Evolutionary conservation across 2,329 filamentous ascomycete species (phyloP).

Genomic region (Pezicula radicicola): DNA sequence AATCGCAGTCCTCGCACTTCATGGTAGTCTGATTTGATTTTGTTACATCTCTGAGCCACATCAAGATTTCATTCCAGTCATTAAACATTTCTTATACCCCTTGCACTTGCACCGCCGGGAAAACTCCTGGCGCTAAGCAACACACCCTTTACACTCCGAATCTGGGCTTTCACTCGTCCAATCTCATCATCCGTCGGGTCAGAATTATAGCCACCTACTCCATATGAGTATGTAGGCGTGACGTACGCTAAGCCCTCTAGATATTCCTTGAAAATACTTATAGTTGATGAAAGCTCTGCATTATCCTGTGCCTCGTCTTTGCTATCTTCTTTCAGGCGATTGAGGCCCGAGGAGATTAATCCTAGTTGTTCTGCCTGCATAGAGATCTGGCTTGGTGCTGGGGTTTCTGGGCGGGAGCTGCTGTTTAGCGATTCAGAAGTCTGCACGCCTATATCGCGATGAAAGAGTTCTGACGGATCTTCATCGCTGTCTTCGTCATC

Average conservation of each 20-base stretch:
- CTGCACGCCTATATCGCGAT: slow-evolving; percentile 77
- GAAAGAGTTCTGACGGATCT: slow-evolving; percentile 76
- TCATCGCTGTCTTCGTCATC: slow-evolving; percentile 41
- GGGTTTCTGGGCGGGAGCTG: slow-evolving; percentile 10
- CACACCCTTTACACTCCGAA: slow-evolving; percentile 76
- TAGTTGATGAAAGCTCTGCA: slow-evolving; percentile 19
- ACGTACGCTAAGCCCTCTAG: slow-evolving; percentile 57
- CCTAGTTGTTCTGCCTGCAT: slow-evolving; percentile 11
- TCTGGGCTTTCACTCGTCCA: slow-evolving; percentile 69
- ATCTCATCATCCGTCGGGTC: slow-evolving; percentile 67
- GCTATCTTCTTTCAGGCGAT: slow-evolving; percentile 45
- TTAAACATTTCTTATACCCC: too few species aligned
- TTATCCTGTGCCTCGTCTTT: slow-evolving; percentile 16
- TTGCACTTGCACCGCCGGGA: slow-evolving; percentile 34
- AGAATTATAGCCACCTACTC: slow-evolving; percentile 30
- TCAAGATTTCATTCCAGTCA: too few species aligned
- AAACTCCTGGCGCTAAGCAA: slow-evolving; percentile 74
- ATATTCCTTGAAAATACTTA: slow-evolving; percentile 59
- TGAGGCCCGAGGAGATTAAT: slow-evolving; percentile 44
- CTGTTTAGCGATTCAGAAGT: slow-evolving; percentile 54
- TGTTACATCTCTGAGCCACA: too few species aligned
- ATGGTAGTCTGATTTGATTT: too few species aligned
- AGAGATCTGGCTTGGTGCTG: slow-evolving; percentile 36
- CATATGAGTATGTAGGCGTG: slow-evolving; percentile 30
- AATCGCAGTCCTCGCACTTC: too few species aligned